Evolutionary conservation across 345 rosid genomes (phyloP), one percentile per base, ranked within the genome.

Genomic region (Diplotaxis tenuifolia): DNA sequence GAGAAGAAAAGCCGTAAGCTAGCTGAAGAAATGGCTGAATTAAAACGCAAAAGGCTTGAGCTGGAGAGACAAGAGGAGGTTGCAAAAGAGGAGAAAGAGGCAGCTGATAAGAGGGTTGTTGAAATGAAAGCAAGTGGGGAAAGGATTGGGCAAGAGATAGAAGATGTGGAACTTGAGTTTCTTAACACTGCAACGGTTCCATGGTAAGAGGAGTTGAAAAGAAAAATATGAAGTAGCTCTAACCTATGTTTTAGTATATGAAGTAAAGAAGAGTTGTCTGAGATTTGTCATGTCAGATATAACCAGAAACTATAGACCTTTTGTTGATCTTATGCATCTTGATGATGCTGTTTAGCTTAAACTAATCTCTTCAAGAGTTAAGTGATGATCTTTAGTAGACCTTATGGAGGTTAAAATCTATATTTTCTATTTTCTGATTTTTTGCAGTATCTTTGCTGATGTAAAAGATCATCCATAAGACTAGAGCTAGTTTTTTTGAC

Each of bases 21-120:
- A 9, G 74, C 42, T n/a, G 84, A 78, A 64, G 79, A 77, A 67
- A 32, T 67, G 10, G 75, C 72, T 22, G 84, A 71, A 25, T 60
- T 88, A 15, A 73, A 77, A 60, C 80, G 68, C 78, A 81, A 71
- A 81, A 65, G 81, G 4, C 9, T 32, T 0, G 83, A 82, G 78
- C 75, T 90, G 27, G 74, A 83, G 75, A 76, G 77, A 52, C 80
- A 53, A 66, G 67, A 53, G 1, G 72, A 65, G 9, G 60, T 27
- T n/a, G 11, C 72, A 8, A 79, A 77, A 57, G 68, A 62, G 14
- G 67, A 62, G 66, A 72, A 78, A 82, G 80, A 83, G 53, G 67
- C 10, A 0, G 53, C 55, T 65, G 76, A 65, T 5, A 27, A 16
- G 9, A 78, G 65, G 68, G 27, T 74, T 1, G 52, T 71, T 36